Evolutionary conservation across 1,284 basidiomycete species (phyloP).

Genomic region (Boletus subluridellus): DNA sequence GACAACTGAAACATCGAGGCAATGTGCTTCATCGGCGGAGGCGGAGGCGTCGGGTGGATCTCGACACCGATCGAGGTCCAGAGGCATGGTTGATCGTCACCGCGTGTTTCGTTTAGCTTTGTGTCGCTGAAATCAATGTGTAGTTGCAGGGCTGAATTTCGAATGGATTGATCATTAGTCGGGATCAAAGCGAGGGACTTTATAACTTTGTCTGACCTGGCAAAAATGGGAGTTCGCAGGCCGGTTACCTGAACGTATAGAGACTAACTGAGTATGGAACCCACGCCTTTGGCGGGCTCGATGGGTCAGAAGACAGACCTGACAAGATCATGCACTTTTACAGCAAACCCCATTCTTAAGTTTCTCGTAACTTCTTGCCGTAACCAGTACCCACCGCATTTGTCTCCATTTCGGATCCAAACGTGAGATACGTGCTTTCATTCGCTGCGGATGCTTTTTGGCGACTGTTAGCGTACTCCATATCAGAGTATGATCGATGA

Average conservation of each 20-base stretch:
- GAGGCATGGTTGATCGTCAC: too few relatives aligned
- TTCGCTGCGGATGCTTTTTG: slow-evolving; percentile 12
- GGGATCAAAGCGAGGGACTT: too few relatives aligned
- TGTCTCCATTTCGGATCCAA: slow-evolving; percentile 24
- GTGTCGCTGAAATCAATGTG: too few relatives aligned
- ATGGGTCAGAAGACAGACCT: slow-evolving; percentile 31
- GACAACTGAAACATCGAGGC: too few relatives aligned
- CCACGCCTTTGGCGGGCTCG: slow-evolving; percentile 33
- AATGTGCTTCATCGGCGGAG: too few relatives aligned
- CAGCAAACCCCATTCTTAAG: slow-evolving; percentile 30
- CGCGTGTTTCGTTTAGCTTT: too few relatives aligned
- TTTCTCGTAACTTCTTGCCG: slow-evolving; percentile 27
- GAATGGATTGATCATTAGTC: too few relatives aligned
- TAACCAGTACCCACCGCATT: slow-evolving; percentile 27
- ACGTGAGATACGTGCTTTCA: slow-evolving; percentile 24
- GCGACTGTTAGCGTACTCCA: neutral
- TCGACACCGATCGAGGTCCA: too few relatives aligned
- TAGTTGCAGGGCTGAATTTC: too few relatives aligned
- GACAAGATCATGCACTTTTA: slow-evolving; percentile 29
- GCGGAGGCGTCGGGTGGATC: too few relatives aligned
- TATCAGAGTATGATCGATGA: too few relatives aligned
- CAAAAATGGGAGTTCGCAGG: slow-evolving; percentile 24
- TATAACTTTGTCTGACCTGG: slow-evolving; percentile 16
- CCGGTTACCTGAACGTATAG: slow-evolving; percentile 12
- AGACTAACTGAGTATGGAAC: slow-evolving; percentile 28